Evolutionary conservation across 1,284 basidiomycete genomes (phyloP).

Genomic region (Apiotrichum akiyoshidainum): DNA sequence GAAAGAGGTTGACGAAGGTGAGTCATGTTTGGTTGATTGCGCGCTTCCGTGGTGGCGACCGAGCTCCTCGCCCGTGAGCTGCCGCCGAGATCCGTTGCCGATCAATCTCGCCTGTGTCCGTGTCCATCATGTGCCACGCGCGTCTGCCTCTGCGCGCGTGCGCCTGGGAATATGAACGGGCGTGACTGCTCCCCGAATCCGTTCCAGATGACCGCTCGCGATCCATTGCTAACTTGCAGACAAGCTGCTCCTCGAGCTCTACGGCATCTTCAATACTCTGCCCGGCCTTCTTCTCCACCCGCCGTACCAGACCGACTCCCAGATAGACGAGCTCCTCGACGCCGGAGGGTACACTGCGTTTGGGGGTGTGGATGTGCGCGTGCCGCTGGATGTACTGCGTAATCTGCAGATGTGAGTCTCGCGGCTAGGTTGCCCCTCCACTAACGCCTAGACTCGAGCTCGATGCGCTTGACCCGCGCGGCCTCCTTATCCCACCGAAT

Average conservation of each 20-base stretch:
- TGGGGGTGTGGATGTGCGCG: conserved; percentile 47
- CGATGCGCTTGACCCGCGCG: conserved; percentile 47
- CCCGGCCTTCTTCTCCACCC: conserved; percentile 48
- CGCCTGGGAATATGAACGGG: too few species aligned
- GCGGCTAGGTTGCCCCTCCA: background rate
- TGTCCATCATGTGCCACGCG: background rate
- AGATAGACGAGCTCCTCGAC: conserved; percentile 44
- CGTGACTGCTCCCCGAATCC: too few species aligned
- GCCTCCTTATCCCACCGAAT: conserved; percentile 38
- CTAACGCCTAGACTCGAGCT: conserved; percentile 41
- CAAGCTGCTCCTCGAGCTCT: conserved; percentile 42
- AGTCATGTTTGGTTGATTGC: conserved; percentile 8
- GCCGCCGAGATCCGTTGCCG: background rate
- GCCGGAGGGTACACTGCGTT: conserved; percentile 47
- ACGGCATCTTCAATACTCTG: conserved; percentile 45
- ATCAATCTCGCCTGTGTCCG: background rate
- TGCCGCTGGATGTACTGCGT: conserved; percentile 47
- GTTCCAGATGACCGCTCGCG: background rate
- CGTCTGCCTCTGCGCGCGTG: too few species aligned
- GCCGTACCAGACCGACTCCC: conserved; percentile 41
- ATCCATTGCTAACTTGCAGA: conserved; percentile 25
- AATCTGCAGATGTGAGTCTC: conserved; percentile 45
- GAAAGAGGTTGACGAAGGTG: conserved; percentile 44
- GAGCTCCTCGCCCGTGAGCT: background rate
- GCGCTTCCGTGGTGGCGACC: background rate